phyloP scores from a whole-genome alignment of 306 rosid genomes.

The Pterocarpus macrocarpus region DNA sequence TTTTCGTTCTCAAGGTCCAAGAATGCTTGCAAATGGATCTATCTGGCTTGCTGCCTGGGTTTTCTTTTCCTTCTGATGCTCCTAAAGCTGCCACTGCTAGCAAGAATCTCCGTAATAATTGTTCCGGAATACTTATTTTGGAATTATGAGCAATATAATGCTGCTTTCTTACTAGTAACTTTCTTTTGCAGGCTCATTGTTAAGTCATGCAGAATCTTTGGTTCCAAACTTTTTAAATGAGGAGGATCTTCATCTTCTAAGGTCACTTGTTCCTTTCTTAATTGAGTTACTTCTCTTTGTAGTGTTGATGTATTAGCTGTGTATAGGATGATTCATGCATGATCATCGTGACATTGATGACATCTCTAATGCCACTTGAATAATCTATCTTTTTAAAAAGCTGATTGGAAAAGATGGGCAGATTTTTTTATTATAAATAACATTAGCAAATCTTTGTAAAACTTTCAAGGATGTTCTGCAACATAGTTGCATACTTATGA shows the following conservation, averaged over 20 bases:
- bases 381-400: slow-evolving; percentile 10
- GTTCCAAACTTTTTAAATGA: slow-evolving; percentile 71
- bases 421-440: background rate
- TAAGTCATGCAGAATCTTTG: slow-evolving; percentile 84
- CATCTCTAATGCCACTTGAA: slow-evolving; percentile 32
- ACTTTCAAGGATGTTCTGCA: slow-evolving; percentile 24
- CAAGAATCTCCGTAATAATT: slow-evolving; percentile 72
- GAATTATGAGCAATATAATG: slow-evolving; percentile 1
- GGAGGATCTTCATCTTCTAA: slow-evolving; percentile 80
- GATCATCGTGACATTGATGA: slow-evolving; percentile 10
- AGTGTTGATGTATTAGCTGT: slow-evolving; percentile 3
- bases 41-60: slow-evolving; percentile 59
- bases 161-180: slow-evolving; percentile 44
- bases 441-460: slow-evolving; percentile 12
- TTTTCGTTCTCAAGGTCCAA: slow-evolving; percentile 69
- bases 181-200: slow-evolving; percentile 70
- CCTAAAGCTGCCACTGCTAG: slow-evolving; percentile 62
- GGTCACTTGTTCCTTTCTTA: slow-evolving; percentile 50
- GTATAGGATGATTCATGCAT: slow-evolving; percentile 25
- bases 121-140: background rate
- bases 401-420: slow-evolving; percentile 28
- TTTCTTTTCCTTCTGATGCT: slow-evolving; percentile 60
- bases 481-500: slow-evolving; percentile 15
- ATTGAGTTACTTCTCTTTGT: background rate
- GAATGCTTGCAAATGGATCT: slow-evolving; percentile 74